A percentile compares a stretch with the other conserved stretches of the same genome.
Evolutionary conservation across 75 land plant species (phyloP).

Genomic region (Pseudotsuga menziesii): DNA sequence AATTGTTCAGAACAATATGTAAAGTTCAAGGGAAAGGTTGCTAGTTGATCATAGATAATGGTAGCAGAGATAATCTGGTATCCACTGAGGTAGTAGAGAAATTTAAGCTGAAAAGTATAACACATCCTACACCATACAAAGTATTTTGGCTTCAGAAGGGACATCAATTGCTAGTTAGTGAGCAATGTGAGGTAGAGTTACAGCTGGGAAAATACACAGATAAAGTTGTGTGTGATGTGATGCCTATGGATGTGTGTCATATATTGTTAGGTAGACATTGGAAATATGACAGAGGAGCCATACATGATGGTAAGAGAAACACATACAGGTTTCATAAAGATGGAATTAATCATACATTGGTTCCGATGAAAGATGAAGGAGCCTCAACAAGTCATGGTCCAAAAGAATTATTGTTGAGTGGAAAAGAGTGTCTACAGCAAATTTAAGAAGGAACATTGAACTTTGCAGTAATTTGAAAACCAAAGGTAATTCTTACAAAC

Average conservation of each 20-base stretch:
- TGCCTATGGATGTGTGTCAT: neutral
- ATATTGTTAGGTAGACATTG: neutral
- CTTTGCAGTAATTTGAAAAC: neutral
- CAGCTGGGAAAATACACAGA: neutral
- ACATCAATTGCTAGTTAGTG: no score
- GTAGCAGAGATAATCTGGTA: neutral
- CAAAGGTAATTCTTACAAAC: neutral
- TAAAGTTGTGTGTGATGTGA: neutral
- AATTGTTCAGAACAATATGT: neutral
- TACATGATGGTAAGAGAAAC: neutral
- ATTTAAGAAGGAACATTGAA: neutral
- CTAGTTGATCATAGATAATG: neutral
- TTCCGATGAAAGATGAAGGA: neutral
- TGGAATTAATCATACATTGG: neutral
- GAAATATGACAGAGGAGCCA: neutral
- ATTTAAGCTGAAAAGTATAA: no score
- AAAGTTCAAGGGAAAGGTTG: neutral
- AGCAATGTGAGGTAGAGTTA: no score
- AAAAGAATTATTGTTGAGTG: neutral
- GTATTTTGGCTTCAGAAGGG: neutral
- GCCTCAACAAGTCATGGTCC: no score
- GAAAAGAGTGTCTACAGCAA: neutral
- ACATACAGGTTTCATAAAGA: neutral
- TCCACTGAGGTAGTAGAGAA: no score
- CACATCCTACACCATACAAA: neutral